A percentile compares a stretch with the other conserved stretches of the same genome.
phyloP scores from a whole-genome alignment of 2,329 filamentous ascomycete genomes.

The Colletotrichum aenigma region DNA sequence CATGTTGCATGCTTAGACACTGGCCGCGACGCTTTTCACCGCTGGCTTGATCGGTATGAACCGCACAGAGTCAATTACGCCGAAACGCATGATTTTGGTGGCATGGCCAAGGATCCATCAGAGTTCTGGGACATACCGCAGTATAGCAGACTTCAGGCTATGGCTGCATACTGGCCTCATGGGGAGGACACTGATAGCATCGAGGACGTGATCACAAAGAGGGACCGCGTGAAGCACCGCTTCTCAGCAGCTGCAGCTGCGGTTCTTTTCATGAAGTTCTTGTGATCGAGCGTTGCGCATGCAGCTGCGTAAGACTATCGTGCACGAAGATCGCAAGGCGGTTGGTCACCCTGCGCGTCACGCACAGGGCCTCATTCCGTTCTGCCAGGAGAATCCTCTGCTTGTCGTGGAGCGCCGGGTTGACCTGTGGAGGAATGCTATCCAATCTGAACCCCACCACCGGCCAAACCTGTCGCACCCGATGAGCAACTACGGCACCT shows the following conservation, averaged over 20 bases:
- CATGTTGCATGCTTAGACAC: too few species aligned
- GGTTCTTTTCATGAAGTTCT: neutral
- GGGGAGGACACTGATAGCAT: neutral
- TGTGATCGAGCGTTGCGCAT: neutral
- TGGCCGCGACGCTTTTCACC: too few species aligned
- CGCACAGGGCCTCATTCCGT: neutral
- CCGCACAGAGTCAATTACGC: too few species aligned
- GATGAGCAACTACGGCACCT: too few species aligned
- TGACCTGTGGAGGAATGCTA: neutral
- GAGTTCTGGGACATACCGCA: too few species aligned
- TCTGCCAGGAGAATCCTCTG: neutral
- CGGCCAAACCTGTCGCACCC: too few species aligned
- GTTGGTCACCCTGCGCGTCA: neutral
- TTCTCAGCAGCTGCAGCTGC: neutral
- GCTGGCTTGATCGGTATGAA: too few species aligned
- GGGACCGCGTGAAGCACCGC: neutral
- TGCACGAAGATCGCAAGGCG: neutral
- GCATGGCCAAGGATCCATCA: too few species aligned
- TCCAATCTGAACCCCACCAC: neutral
- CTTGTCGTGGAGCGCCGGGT: neutral
- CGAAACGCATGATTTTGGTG: too few species aligned
- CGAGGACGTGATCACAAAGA: neutral
- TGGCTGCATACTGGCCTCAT: too few species aligned
- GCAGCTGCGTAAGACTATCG: neutral
- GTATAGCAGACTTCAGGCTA: too few species aligned